Evolutionary conservation across 1,284 basidiomycete genomes (phyloP).

Genomic region (Volvariella volvacea): DNA sequence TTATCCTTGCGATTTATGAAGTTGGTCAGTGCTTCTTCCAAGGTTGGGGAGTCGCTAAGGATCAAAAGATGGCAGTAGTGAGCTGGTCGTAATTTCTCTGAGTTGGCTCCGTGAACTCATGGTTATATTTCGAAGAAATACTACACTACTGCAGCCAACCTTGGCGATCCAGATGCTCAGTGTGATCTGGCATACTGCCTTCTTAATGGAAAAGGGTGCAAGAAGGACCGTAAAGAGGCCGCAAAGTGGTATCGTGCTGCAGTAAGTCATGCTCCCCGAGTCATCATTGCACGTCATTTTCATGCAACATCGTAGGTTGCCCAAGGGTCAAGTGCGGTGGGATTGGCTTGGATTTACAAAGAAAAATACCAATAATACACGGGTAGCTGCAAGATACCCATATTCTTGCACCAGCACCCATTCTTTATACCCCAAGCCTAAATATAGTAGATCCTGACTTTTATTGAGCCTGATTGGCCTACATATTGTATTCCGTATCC

Average conservation of each 20-base stretch:
- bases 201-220: conserved; percentile 82
- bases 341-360: conserved; percentile 85
- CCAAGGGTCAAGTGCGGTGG: conserved; percentile 75
- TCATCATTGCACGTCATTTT: not conserved
- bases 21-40: conserved; percentile 90
- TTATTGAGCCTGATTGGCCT: too few species aligned
- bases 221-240: conserved; percentile 82
- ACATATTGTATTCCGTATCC: too few species aligned
- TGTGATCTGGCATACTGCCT: conserved; percentile 80
- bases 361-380: conserved; percentile 58
- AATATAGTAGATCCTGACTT: too few species aligned
- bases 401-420: too few species aligned
- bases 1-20: conserved; percentile 87
- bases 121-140: conserved; percentile 53
- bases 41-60: conserved; percentile 84
- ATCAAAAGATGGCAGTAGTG: conserved; percentile 82
- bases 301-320: conserved; percentile 38
- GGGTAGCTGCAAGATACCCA: too few species aligned
- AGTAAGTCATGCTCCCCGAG: conserved; percentile 34
- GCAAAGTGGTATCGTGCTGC: conserved; percentile 88
- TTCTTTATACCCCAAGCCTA: too few species aligned
- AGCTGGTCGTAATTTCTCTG: conserved; percentile 23
- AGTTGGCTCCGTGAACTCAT: too few species aligned
- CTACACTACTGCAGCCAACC: conserved; percentile 74
- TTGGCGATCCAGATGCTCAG: conserved; percentile 86